Conservation (phyloP, 768 basidiomycete genomes). For the Lactarius quietus region DNA sequence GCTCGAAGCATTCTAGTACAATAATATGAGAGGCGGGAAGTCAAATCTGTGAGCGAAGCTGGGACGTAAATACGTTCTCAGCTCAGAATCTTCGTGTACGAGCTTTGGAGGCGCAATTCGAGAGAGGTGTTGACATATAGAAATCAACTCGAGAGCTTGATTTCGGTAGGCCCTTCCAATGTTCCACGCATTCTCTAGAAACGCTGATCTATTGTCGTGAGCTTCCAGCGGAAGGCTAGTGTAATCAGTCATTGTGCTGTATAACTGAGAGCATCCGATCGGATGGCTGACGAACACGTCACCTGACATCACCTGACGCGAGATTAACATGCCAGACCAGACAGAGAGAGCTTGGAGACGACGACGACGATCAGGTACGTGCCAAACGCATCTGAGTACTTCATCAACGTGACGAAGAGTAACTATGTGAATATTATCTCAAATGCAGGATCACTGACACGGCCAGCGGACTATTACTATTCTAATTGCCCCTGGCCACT, state of each 20-base stretch:
- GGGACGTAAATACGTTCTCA: neutral
- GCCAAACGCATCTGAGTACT: too few species aligned
- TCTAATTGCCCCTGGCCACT: too few species aligned
- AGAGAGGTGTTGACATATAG: neutral
- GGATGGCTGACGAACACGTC: too few species aligned
- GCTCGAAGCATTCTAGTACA: neutral
- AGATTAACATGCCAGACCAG: too few species aligned
- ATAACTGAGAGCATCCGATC: neutral
- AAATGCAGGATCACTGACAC: neutral
- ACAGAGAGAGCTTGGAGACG: too few species aligned
- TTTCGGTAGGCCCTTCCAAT: neutral
- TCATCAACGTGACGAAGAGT: too few species aligned
- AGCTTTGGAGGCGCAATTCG: neutral
- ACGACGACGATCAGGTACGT: too few species aligned
- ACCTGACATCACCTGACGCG: too few species aligned
- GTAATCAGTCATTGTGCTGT: neutral
- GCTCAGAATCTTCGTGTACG: neutral
- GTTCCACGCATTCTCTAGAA: neutral
- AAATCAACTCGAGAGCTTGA: neutral
- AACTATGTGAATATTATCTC: neutral
- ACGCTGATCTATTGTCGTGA: neutral
- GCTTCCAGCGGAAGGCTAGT: slow-evolving; percentile 40
- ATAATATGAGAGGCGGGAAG: neutral
- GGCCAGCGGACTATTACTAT: neutral
- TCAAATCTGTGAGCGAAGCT: neutral